phyloP scores from a whole-genome alignment of 2,329 filamentous ascomycete species.

The Hypomyces perniciosus region DNA sequence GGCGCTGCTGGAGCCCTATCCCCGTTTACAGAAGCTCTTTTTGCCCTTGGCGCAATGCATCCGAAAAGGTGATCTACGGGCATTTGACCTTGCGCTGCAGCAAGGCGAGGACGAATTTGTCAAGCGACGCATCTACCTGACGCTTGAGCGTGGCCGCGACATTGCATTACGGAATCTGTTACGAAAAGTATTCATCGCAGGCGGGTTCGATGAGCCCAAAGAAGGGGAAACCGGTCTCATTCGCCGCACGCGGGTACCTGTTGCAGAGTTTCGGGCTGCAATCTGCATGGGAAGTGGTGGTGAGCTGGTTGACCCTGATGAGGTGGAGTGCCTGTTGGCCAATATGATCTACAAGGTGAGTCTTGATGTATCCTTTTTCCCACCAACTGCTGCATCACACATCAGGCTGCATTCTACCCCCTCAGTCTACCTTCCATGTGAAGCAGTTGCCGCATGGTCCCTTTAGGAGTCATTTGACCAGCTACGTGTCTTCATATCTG shows the following conservation, averaged over 20 bases:
- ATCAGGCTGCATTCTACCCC: neutral
- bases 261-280: slow-evolving; percentile 79
- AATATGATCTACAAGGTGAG: slow-evolving; percentile 97
- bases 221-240: slow-evolving; percentile 57
- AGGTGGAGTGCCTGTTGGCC: slow-evolving; percentile 90
- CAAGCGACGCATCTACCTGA: slow-evolving; percentile 87
- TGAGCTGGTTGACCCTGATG: slow-evolving; percentile 71
- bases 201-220: slow-evolving; percentile 73
- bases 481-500: neutral
- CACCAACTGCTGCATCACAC: neutral
- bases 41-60: slow-evolving; percentile 73
- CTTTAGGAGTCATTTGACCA: neutral
- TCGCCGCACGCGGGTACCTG: slow-evolving; percentile 69
- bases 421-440: neutral
- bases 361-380: neutral
- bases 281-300: slow-evolving; percentile 65
- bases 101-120: slow-evolving; percentile 89
- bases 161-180: slow-evolving; percentile 87
- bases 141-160: slow-evolving; percentile 85
- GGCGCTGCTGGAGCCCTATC: slow-evolving; percentile 66
- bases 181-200: slow-evolving; percentile 81
- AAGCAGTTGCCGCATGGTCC: neutral
- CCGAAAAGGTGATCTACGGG: slow-evolving; percentile 71
- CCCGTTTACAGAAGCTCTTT: slow-evolving; percentile 71
- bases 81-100: slow-evolving; percentile 76